Base-by-base conservation (phyloP, 371 early-diverging fungal species). In the Basidiobolus meristosporus region DNA sequence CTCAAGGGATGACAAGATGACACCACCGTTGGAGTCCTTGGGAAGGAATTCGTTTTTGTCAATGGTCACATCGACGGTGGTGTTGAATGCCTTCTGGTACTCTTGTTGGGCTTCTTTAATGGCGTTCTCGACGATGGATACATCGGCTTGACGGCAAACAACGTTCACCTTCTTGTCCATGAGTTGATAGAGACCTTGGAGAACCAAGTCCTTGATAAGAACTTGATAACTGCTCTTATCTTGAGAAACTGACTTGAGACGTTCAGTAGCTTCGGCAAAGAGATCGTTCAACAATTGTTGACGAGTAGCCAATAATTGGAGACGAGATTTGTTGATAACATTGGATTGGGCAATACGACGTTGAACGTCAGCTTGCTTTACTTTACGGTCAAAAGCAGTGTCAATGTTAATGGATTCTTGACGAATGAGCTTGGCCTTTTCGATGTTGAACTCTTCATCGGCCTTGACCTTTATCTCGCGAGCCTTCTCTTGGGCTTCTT, bases 361-460 rank as follows among this genome's bases (percentile, higher is more conserved):
- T 57, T 84, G 77, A n/a, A 88, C 73, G 53, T 87, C 85, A 19
- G 86, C 81, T 63, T 88, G 87, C 65, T 89, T 87, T 45, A 71
- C 68, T 57, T 89, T 89, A 54, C 85, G 82, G 50, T 88, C 77
- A 66, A 78, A 87, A 30, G 74, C 70, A 40, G 83, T 74, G 40
- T 90, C 91, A 48, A 90, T 87, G 42, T 74, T 73, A 47, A 85
- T 64, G 5, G 87, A 78, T 50, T 90, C 91, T 60, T 82, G 82
- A 38, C 88, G 76, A 36, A 90, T 89, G 41, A 88, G 70, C 56
- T 90, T 90, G 45, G 85, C 90, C 79, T 79, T 90, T 62, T 95
- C 96, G 63, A 96, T 96, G 62, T 92, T 93, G 75, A 93, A 93
- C 53, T 96, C 97, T 55, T 96, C 97, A 62, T 90, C 88, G 36